Evolutionary conservation across 192 early-diverging fungal species (phyloP), one percentile per base, ranked within the genome.

Genomic region (Geranomyces variabilis): DNA sequence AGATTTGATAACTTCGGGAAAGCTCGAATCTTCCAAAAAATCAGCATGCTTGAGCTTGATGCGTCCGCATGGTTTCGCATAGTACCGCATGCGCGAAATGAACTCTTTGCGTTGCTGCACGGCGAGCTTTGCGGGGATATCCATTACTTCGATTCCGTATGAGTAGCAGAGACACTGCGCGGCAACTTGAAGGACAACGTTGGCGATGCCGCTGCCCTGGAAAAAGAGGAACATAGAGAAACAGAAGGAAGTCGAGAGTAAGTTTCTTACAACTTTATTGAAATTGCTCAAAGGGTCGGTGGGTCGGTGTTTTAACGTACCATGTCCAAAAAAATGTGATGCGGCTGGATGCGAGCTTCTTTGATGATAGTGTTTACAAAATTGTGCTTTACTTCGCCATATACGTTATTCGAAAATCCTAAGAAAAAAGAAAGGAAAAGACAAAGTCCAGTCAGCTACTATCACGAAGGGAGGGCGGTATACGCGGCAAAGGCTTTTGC

Each of bases 141-240:
- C 83, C 81, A 95, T 95, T 33, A 96, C 89, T 79, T 99, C 97
- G 49, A 99, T 89, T 1, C 97, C 97, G 67, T 87, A 86, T 0
- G 89, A 81, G 31, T 88, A 85, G 68, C 93, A 94, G 0, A 93
- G 90, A 12, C 88, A 89, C 65, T 96, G 89, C 14, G 94, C 92
- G 10, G 94, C 95, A 9, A 97, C 93, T 78, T 99, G 97, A 33
- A 99, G 79, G 15, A 97, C 94, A 1, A 97, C 95, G 81, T 97
- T 97, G 28, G 95, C 97, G 75, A 96, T 94, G 19, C 97, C 97
- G 74, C 91, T 92, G 30, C 85, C 83, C 72, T 77, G 26, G 1
- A 49, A 45, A 60, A 31, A 6, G 26, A 4, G 46, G 19, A 47
- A 47, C 12, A 14, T 19, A 47, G 46, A 14, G 46, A 47, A 47